Percentiles rank a stretch among this genome's conserved stretches.
Evolutionary conservation across 2,329 filamentous ascomycete genomes (phyloP).

Genomic region (Juglanconis sp.): DNA sequence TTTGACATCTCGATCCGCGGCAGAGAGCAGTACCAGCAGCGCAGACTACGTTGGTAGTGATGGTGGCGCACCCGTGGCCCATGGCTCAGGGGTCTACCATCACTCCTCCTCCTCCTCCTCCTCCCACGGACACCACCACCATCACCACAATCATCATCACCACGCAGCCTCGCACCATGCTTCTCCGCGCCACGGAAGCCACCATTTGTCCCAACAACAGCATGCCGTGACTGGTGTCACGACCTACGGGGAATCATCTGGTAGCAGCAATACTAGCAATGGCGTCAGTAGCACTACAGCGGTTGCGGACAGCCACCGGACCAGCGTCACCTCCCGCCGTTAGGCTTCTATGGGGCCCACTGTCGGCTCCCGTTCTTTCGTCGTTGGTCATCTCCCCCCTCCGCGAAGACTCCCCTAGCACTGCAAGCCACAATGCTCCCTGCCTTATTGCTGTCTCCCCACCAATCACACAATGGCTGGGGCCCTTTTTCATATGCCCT

Average conservation of each 20-base stretch:
- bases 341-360: not conserved
- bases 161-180: slow-evolving; percentile 6
- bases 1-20: slow-evolving; percentile 12
- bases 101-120: not conserved
- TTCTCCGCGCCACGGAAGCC: slow-evolving; percentile 10
- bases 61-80: not conserved
- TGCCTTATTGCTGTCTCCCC: not conserved
- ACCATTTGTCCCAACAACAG: slow-evolving; percentile 9
- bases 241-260: slow-evolving; percentile 15
- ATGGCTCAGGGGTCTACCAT: slow-evolving; percentile 4
- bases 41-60: slow-evolving; percentile 11
- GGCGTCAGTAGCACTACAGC: slow-evolving; percentile 10
- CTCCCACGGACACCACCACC: slow-evolving; percentile 2
- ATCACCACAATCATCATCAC: slow-evolving; percentile 4
- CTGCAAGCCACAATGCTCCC: not conserved
- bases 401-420: not conserved
- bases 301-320: slow-evolving; percentile 14
- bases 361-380: not conserved
- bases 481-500: not conserved
- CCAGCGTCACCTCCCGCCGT: slow-evolving; percentile 9
- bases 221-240: slow-evolving; percentile 12
- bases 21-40: slow-evolving; percentile 9
- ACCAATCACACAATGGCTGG: not conserved
- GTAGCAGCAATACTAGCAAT: slow-evolving; percentile 8
- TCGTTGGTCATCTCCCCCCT: not conserved